Conservation (phyloP, 352 stramenopile species). For the Stramenopiles sp. region DNA sequence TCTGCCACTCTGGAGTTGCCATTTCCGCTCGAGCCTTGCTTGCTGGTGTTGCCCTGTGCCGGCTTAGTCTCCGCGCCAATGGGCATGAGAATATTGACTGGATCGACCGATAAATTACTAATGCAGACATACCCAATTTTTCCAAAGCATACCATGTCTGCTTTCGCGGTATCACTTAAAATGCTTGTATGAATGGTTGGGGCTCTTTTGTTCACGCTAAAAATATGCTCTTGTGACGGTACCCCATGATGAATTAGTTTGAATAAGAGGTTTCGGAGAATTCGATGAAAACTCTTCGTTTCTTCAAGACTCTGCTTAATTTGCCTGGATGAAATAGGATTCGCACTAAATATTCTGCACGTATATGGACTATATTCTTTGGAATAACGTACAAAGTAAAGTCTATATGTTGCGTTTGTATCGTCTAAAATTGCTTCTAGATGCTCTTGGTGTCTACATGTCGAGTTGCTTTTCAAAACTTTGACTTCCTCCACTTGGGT, state of each 20-base stretch:
- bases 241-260: background rate
- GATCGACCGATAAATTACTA: background rate
- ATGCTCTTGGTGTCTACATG: background rate
- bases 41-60: no score
- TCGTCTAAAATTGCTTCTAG: background rate
- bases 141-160: background rate
- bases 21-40: no score
- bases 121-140: background rate
- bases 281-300: background rate
- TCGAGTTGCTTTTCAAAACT: background rate
- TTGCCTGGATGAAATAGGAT: background rate
- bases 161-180: background rate
- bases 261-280: background rate
- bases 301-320: background rate
- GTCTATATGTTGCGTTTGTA: background rate
- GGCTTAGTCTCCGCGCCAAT: background rate
- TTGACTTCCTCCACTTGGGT: background rate
- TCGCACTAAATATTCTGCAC: background rate
- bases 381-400: background rate
- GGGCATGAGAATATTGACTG: background rate
- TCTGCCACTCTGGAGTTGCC: no score
- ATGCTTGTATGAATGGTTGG: background rate
- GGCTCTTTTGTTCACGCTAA: background rate
- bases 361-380: background rate
- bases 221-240: background rate